Evolutionary conservation across 345 rosid species (phyloP), one percentile per base, ranked within the genome.

Genomic region (Acer negundo): DNA sequence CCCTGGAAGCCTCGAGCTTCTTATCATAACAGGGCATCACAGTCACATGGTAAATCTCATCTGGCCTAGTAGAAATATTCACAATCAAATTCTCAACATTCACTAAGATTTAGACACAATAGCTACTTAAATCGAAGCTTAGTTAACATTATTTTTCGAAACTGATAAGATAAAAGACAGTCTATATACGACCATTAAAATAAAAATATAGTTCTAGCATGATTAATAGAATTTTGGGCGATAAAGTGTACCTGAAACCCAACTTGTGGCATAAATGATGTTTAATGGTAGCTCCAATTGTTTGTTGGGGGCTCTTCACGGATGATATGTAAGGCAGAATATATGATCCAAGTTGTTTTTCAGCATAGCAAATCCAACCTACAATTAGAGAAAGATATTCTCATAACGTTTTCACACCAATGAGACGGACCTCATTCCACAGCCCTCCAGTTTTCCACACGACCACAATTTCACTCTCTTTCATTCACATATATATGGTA

Each of bases 291-390:
- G 97, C 90, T 76, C 98, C 98, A 81, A 96, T 89, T 73, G 92
- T 82, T 85, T 96, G 97, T 78, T 92, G 97, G 66, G 98, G 99
- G 76, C 99, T 96, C 90, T 96, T 96, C 46, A 96, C 99, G 28
- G 93, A 87, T 38, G 99, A 96, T 26, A 96, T 81, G 75, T 90
- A 86, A 10, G 99, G 99, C 58, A 96, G 87, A 82, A 96, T 84
- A 83, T 81, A 92, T 2, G 97, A 91, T 67, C 98, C 99, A 75
- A 87, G 90, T 86, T 87, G 88, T 75, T 96, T 96, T 79, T 96
- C 99, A 75, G 97, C 99, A 82, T 96, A 96, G 85, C 99, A 96
- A 73, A 96, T 89, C 99, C 99, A 96, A 86, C 98, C 97, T 96
- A 89, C 49, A 78, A 83, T 77, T 66, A 77, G 24, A 78, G 40